Percentiles rank a stretch among this genome's conserved stretches.
These are phyloP conservation scores for Stagonosporopsis vannaccii DNA, from an alignment of 2,329 filamentous ascomycete species.

Conservation along the genomic window DNA sequence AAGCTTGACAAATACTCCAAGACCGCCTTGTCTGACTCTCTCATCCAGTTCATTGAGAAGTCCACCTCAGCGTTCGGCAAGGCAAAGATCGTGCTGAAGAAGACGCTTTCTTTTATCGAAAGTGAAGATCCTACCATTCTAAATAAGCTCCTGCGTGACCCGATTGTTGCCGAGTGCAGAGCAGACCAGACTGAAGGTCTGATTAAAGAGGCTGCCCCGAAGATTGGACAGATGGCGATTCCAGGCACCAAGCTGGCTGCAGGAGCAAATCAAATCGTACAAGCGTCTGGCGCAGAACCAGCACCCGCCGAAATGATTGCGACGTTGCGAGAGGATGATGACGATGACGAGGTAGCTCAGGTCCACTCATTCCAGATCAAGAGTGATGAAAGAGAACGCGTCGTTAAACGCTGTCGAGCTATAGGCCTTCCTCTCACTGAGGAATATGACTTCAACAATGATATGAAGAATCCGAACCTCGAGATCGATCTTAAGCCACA, in stretches of 20 bases:
- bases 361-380: constrained; percentile 94
- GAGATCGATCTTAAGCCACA: constrained; percentile 92
- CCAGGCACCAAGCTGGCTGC: constrained; percentile 93
- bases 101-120: constrained; percentile 94
- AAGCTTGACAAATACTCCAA: constrained; percentile 89
- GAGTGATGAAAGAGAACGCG: constrained; percentile 80
- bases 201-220: constrained; percentile 81
- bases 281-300: constrained; percentile 34
- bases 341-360: constrained; percentile 85
- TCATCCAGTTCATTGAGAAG: constrained; percentile 79
- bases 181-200: constrained; percentile 77
- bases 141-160: constrained; percentile 84
- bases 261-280: constrained; percentile 74
- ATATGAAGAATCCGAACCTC: constrained; percentile 85
- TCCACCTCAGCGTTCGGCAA: constrained; percentile 94
- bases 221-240: constrained; percentile 87
- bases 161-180: constrained; percentile 79
- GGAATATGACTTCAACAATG: constrained; percentile 96
- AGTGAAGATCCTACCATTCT: constrained; percentile 87
- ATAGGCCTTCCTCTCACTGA: constrained; percentile 89
- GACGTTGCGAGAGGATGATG: constrained; percentile 71
- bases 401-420: constrained; percentile 88
- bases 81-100: constrained; percentile 91
- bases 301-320: constrained; percentile 69
- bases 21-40: constrained; percentile 81